Evolutionary conservation across 768 basidiomycete species (phyloP), one percentile per base, ranked within the genome.

Genomic region (Mycena rosella): DNA sequence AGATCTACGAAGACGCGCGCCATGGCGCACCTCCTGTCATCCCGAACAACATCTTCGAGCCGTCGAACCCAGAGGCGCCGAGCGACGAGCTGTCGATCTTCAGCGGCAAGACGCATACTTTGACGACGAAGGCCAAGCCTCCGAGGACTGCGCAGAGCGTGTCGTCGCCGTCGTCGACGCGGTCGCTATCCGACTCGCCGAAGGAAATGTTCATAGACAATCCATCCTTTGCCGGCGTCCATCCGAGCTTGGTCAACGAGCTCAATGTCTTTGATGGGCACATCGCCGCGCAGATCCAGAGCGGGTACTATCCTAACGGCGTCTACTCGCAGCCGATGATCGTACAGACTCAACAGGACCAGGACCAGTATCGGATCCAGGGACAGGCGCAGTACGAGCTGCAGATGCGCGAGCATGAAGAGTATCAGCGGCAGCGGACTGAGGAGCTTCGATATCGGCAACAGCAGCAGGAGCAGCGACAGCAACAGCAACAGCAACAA

Each of bases 41-140:
- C 55, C 84, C 82, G 18, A 84, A 83, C 69, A 88, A 91, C 77
- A 90, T 91, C 30, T 92, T 92, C 76, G 80, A 83, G 24, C 80
- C 85, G 11, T 86, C 88, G 0, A 68, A 78, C 15, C 68, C 75
- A 14, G 78, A 80, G 27, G 85, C 84, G 42, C 77, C 80, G n/a
- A 85, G 88, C 61, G 92, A 93, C 74, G 91, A 93, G 73, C 78
- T 94, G 26, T 86, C 88, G 8, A 91, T 93, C 27, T 93, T 93
- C 76, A 88, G 91, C 54, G 92, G 92, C n/a, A 86, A 88, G 72
- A 92, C 88, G 13, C 87, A 91, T 66, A 91, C 87, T 0, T 80
- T 93, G 26, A 79, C 81, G 11, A 89, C 87, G 0, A 87, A 86
- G 63, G 73, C 80, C 7, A 71, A 74, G 9, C 59, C 73, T 18